These are phyloP conservation scores for Penicillium thymicola DNA, from an alignment of 2,329 filamentous ascomycete genomes.

Conservation along the genomic window DNA sequence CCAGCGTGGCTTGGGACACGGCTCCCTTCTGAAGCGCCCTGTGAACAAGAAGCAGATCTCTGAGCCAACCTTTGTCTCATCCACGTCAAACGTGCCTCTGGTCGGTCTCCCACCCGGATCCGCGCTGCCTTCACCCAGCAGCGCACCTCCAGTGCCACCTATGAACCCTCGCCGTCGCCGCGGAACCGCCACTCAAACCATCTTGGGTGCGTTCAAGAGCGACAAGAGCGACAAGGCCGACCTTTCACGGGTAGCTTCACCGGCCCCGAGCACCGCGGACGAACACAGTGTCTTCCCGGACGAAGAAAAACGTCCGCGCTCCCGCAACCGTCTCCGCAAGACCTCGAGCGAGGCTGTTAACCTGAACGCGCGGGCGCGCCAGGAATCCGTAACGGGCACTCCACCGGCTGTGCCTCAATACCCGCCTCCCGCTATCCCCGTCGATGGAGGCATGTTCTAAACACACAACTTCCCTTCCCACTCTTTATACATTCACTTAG, in stretches of 20 bases:
- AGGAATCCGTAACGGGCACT: conserved; percentile 35
- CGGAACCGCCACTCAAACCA: conserved; percentile 44
- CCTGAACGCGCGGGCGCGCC: conserved; percentile 45
- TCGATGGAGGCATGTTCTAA: conserved; percentile 42
- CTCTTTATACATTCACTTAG: not conserved
- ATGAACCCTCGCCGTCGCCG: conserved; percentile 60
- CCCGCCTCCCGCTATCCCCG: conserved; percentile 29
- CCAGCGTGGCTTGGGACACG: conserved; percentile 30
- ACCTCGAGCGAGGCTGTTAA: conserved; percentile 45
- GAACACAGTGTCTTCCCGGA: conserved; percentile 26
- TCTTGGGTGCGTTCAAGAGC: conserved; percentile 37
- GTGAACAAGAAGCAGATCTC: conserved; percentile 62
- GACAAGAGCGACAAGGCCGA: conserved; percentile 38
- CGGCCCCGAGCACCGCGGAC: conserved; percentile 17
- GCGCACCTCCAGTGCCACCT: conserved; percentile 53
- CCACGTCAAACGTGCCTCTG: conserved; percentile 58
- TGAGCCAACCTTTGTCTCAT: conserved; percentile 53
- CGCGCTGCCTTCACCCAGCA: conserved; percentile 51
- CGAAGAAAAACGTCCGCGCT: conserved; percentile 41
- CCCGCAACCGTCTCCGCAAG: conserved; percentile 24
- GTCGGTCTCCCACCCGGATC: conserved; percentile 57
- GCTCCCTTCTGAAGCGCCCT: conserved; percentile 51
- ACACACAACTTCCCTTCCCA: not conserved
- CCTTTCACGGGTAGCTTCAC: conserved; percentile 22
- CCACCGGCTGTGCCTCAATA: conserved; percentile 34